Evolutionary conservation across 106 monocot genomes (phyloP).

Genomic region (Dioscorea zingiberensis): DNA sequence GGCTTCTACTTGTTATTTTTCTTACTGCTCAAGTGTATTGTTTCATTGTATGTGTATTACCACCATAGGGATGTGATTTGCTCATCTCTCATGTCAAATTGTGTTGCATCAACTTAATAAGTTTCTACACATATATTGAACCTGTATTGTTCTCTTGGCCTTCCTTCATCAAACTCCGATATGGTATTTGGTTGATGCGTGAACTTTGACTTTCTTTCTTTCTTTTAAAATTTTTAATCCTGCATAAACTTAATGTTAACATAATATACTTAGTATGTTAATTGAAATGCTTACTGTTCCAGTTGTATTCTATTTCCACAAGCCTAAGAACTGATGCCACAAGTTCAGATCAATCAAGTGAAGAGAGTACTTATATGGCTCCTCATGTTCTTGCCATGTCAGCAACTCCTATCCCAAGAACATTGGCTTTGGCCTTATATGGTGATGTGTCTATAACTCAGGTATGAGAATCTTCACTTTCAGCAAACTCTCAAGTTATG

Average conservation of each 20-base stretch:
- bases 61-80: no score
- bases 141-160: no score
- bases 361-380: slow-evolving; percentile 69
- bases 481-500: no score
- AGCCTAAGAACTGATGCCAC: slow-evolving; percentile 16
- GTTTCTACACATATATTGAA: no score
- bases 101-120: no score
- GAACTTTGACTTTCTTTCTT: no score
- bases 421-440: slow-evolving; percentile 89
- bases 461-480: slow-evolving; percentile 26
- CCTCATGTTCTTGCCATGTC: slow-evolving; percentile 98
- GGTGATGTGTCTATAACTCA: slow-evolving; percentile 95
- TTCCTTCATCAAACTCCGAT: no score
- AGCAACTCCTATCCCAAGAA: slow-evolving; percentile 96
- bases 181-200: no score
- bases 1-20: background rate
- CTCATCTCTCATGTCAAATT: no score
- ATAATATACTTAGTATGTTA: background rate
- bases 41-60: no score
- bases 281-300: slow-evolving; percentile 10
- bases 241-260: background rate
- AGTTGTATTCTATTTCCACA: slow-evolving; percentile 60
- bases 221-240: no score
- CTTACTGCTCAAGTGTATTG: background rate
- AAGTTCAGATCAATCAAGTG: slow-evolving; percentile 13